A percentile compares a stretch with the other conserved stretches of the same genome.
Evolutionary conservation across 2,329 filamentous ascomycete species (phyloP).

Genomic region (Penicillium brasilianum): DNA sequence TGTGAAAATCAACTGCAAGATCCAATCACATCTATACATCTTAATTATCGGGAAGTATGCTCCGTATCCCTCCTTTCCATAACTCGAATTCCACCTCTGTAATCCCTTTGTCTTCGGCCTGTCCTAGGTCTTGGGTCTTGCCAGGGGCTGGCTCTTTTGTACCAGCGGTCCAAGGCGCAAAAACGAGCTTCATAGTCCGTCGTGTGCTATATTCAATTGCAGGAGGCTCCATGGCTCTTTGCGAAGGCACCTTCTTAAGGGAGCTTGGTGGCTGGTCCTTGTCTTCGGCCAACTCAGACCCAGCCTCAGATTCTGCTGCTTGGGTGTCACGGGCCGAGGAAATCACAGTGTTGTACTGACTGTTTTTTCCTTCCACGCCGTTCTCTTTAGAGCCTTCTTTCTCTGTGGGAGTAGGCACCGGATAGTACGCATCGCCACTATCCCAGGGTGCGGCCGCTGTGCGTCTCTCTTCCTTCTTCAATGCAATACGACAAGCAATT

Average conservation of each 20-base stretch:
- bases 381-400: conserved; percentile 8
- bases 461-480: conserved; percentile 72
- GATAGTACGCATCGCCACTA: conserved; percentile 9
- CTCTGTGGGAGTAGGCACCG: conserved; percentile 11
- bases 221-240: neutral
- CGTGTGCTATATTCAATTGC: conserved; percentile 51
- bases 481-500: conserved; percentile 78
- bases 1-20: neutral
- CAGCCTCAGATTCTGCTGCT: neutral
- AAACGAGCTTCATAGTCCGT: conserved; percentile 86
- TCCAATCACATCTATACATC: conserved; percentile 1
- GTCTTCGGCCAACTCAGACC: neutral
- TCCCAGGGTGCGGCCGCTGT: conserved; percentile 31
- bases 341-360: neutral
- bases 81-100: conserved; percentile 73
- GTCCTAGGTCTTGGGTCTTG: conserved; percentile 46
- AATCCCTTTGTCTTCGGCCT: neutral
- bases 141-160: conserved; percentile 52
- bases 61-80: conserved; percentile 63
- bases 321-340: conserved; percentile 12
- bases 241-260: conserved; percentile 37
- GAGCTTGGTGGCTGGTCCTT: conserved; percentile 10
- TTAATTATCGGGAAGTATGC: conserved; percentile 14
- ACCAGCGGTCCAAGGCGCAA: conserved; percentile 74
- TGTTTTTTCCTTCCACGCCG: neutral